A percentile compares a stretch with the other conserved stretches of the same genome.
These are phyloP conservation scores for Fusarium robinianum DNA, from an alignment of 2,329 filamentous ascomycete species.

Conservation along the genomic window DNA sequence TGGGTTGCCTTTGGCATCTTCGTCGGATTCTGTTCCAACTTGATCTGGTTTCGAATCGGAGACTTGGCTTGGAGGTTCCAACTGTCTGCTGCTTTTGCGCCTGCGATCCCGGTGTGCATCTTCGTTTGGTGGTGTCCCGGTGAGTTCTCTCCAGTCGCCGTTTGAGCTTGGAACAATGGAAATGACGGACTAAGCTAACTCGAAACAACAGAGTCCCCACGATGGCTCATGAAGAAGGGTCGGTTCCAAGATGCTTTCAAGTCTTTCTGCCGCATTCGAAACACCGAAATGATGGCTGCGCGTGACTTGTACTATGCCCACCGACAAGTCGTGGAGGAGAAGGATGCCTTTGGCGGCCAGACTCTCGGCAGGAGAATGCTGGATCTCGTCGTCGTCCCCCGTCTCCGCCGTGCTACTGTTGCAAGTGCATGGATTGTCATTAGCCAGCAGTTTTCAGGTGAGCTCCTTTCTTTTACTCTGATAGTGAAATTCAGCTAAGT, in stretches of 20 bases:
- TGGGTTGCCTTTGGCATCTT: conserved; percentile 61
- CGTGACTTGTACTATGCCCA: conserved; percentile 61
- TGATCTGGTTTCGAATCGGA: conserved; percentile 62
- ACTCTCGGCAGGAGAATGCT: conserved; percentile 45
- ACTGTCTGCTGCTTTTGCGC: conserved; percentile 65
- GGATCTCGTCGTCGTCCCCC: conserved; percentile 54
- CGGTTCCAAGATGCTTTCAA: conserved; percentile 57
- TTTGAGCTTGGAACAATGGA: rapidly evolving
- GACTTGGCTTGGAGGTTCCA: conserved; percentile 65
- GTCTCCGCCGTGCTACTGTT: conserved; percentile 49
- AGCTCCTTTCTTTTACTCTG: not conserved
- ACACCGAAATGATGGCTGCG: conserved; percentile 61
- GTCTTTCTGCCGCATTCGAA: conserved; percentile 60
- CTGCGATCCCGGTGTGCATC: conserved; percentile 62
- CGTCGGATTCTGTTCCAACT: conserved; percentile 66
- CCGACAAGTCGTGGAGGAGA: conserved; percentile 42
- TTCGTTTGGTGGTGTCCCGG: conserved; percentile 61
- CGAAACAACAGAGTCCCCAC: conserved; percentile 57
- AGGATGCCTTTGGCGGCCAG: conserved; percentile 41
- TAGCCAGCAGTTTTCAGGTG: conserved; percentile 40
- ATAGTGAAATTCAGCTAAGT: not conserved
- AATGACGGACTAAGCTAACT: too few species aligned
- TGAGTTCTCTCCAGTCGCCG: conserved; percentile 41
- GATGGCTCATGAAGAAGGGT: conserved; percentile 67
- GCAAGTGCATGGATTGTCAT: conserved; percentile 40